These are phyloP conservation scores for Marsdenia floribunda DNA, from an alignment of 257 asterid genomes.

Conservation along the genomic window DNA sequence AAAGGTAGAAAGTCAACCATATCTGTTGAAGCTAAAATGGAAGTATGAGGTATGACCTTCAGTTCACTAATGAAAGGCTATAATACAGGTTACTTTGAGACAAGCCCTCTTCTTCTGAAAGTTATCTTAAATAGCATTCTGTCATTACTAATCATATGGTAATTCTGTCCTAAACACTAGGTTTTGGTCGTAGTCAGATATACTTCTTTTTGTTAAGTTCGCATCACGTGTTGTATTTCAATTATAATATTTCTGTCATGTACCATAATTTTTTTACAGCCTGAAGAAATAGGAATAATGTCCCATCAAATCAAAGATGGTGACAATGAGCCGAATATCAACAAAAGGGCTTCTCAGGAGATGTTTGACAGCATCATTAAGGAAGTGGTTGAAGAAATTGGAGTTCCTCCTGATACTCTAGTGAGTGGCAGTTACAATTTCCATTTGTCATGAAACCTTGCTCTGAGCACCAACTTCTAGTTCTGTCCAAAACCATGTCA, in stretches of 20 bases:
- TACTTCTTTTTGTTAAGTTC: background rate
- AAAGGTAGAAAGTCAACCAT: background rate
- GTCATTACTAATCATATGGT: background rate
- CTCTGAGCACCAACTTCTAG: background rate
- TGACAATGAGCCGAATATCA: constrained; percentile 35
- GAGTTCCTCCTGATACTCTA: constrained; percentile 63
- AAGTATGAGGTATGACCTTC: background rate
- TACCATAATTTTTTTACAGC: constrained; percentile 39
- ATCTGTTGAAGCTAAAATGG: background rate
- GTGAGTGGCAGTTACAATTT: constrained; percentile 36
- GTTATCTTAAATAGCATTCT: background rate
- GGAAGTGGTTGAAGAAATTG: constrained; percentile 97
- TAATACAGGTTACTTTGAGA: background rate
- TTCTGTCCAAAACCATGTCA: background rate
- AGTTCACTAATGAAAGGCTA: background rate
- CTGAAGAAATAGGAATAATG: constrained; percentile 63
- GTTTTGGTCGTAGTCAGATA: background rate
- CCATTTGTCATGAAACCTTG: background rate
- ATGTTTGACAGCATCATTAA: constrained; percentile 91
- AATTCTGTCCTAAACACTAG: background rate
- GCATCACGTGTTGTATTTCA: background rate
- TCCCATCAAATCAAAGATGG: constrained; percentile 35
- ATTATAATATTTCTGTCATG: background rate
- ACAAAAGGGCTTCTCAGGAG: constrained; percentile 62
- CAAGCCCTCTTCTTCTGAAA: background rate